These are phyloP conservation scores for Patellaria atrata DNA, from an alignment of 495 filamentous ascomycete species.

Conservation along the genomic window DNA sequence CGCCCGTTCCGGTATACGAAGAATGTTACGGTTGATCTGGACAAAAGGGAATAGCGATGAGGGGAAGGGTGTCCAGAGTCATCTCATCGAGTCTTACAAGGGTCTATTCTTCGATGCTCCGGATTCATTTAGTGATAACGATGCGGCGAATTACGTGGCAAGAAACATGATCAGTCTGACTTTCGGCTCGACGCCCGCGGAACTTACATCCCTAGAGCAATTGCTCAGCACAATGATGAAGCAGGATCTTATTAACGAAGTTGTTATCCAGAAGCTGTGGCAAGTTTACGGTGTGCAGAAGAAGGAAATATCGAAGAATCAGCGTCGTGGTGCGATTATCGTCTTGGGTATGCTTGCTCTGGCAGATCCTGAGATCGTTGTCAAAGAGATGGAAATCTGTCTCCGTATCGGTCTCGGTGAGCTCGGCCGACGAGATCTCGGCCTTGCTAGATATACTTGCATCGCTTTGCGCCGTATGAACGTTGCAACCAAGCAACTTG, in stretches of 20 bases:
- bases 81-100: constrained; percentile 95
- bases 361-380: constrained; percentile 80
- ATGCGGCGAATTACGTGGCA: constrained; percentile 89
- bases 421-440: constrained; percentile 66
- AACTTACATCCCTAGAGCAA: constrained; percentile 90
- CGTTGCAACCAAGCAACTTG: constrained; percentile 34
- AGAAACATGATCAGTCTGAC: constrained; percentile 98
- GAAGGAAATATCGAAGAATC: constrained; percentile 83
- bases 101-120: constrained; percentile 91
- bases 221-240: constrained; percentile 96
- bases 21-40: constrained; percentile 96
- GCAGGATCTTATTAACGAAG: constrained; percentile 66
- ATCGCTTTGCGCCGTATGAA: constrained; percentile 79
- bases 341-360: constrained; percentile 94
- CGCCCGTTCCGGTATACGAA: constrained; percentile 71
- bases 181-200: constrained; percentile 83
- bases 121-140: constrained; percentile 69
- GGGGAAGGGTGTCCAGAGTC: constrained; percentile 93
- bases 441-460: constrained; percentile 87
- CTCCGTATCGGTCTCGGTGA: constrained; percentile 75
- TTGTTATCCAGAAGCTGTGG: constrained; percentile 87
- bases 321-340: constrained; percentile 85
- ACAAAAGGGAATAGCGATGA: constrained; percentile 98
- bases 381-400: constrained; percentile 88
- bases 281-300: constrained; percentile 91